Percentiles rank a stretch among this genome's conserved stretches.
Evolutionary conservation across 2,329 filamentous ascomycete genomes (phyloP).

Genomic region (Cercospora sesami): DNA sequence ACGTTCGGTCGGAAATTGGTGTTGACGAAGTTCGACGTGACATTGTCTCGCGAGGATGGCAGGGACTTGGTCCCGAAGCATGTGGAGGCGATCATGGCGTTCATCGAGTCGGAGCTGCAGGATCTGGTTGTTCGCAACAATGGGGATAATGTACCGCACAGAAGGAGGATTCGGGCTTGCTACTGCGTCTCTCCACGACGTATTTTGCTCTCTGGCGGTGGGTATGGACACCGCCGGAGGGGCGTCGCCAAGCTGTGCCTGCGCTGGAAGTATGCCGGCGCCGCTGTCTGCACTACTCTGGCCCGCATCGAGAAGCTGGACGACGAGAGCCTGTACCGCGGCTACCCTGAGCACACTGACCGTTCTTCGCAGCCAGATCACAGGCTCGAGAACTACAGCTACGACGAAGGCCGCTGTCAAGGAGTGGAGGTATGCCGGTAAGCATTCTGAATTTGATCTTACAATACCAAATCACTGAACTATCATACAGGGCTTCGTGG

Average conservation of each 20-base stretch:
- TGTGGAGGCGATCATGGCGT: background rate
- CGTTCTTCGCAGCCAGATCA: background rate
- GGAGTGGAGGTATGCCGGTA: background rate
- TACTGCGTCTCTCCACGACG: background rate
- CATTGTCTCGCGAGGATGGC: background rate
- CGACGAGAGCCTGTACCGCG: slow-evolving; percentile 36
- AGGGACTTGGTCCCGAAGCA: background rate
- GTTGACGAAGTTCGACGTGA: background rate
- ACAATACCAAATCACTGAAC: background rate
- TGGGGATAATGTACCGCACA: background rate
- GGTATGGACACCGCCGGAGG: background rate
- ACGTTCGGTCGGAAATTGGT: background rate
- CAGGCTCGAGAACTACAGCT: background rate
- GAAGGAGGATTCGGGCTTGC: background rate
- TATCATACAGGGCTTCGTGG: background rate
- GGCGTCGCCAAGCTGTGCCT: background rate
- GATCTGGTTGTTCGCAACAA: background rate
- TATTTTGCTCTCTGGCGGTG: background rate
- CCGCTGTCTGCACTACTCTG: slow-evolving; percentile 47
- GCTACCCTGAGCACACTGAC: slow-evolving; percentile 34
- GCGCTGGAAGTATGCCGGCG: slow-evolving; percentile 45
- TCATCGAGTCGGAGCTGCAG: background rate
- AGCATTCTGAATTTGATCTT: background rate
- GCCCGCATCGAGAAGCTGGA: slow-evolving; percentile 39
- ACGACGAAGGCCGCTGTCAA: background rate